Conservation (phyloP, 2,329 filamentous ascomycete genomes). For the Cladophialophora immunda region DNA sequence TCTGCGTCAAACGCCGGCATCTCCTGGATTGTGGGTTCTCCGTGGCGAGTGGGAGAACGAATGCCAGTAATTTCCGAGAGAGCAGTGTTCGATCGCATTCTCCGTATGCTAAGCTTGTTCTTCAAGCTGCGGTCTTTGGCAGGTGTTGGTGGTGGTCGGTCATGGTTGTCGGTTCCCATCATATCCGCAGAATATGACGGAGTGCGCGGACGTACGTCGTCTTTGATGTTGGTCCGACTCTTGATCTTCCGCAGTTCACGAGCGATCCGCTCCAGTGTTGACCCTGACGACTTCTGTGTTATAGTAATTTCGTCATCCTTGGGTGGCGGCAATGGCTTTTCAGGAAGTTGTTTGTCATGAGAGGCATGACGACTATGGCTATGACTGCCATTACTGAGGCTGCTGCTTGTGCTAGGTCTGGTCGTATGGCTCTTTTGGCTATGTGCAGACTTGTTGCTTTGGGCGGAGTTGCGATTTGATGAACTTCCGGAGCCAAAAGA, state of each 20-base stretch:
- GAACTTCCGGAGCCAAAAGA: conserved; percentile 61
- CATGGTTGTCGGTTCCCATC: conserved; percentile 20
- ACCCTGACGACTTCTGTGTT: conserved; percentile 44
- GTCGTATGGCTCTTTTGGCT: conserved; percentile 41
- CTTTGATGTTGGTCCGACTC: conserved; percentile 62
- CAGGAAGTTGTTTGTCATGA: conserved; percentile 42
- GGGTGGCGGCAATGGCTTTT: conserved; percentile 55
- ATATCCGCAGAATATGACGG: conserved; percentile 28
- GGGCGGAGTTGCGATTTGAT: conserved; percentile 49
- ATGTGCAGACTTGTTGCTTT: conserved; percentile 45
- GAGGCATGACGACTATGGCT: conserved; percentile 37
- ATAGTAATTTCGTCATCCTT: conserved; percentile 33
- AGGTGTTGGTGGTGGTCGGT: conserved; percentile 32
- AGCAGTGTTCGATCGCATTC: conserved; percentile 47
- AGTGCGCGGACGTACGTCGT: conserved; percentile 35
- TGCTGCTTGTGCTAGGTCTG: conserved; percentile 42
- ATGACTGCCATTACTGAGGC: conserved; percentile 40
- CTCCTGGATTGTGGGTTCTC: conserved; percentile 21
- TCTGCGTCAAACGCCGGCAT: conserved; percentile 58
- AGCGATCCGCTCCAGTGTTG: conserved; percentile 67
- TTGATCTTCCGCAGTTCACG: conserved; percentile 68
- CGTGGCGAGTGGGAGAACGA: conserved; percentile 46
- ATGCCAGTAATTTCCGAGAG: conserved; percentile 43
- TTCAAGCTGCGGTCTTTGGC: conserved; percentile 41
- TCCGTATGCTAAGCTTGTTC: conserved; percentile 44